Percentiles rank a stretch among this genome's conserved stretches.
Conservation (phyloP, 2,329 filamentous ascomycete species). For the Venturia nashicola region DNA sequence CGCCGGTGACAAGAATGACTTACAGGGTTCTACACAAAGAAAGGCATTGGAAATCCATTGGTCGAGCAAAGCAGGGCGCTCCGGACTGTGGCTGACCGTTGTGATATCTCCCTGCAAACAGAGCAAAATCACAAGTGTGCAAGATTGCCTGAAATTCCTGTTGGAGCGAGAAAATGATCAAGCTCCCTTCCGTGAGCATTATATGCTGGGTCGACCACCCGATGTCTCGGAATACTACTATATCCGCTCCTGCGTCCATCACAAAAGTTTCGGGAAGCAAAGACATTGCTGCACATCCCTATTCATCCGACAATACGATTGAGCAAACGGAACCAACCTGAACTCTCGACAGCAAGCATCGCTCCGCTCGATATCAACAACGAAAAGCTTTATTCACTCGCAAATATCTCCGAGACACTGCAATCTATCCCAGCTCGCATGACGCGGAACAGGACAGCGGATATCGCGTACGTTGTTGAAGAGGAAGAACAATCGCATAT, state of each 20-base stretch:
- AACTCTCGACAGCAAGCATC: not conserved
- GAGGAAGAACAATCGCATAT: not conserved
- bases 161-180: not conserved
- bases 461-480: conserved; percentile 2
- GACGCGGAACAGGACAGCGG: conserved; percentile 8
- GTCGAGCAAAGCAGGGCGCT: conserved; percentile 1
- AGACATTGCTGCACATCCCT: not conserved
- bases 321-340: not conserved
- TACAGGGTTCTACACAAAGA: not conserved
- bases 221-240: conserved; percentile 2
- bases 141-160: not conserved
- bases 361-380: not conserved
- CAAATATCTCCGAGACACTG: conserved; percentile 4
- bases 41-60: not conserved
- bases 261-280: conserved; percentile 6
- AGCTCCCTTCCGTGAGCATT: not conserved
- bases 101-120: not conserved
- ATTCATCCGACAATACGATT: not conserved
- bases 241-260: not conserved
- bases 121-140: not conserved
- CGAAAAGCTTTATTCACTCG: not conserved
- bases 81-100: not conserved
- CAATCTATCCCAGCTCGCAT: conserved; percentile 5
- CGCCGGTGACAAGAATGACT: not conserved
- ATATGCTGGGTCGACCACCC: not conserved